These are phyloP conservation scores for Selaginella moellendorffii DNA, from an alignment of 75 land plant genomes.

Conservation along the genomic window DNA sequence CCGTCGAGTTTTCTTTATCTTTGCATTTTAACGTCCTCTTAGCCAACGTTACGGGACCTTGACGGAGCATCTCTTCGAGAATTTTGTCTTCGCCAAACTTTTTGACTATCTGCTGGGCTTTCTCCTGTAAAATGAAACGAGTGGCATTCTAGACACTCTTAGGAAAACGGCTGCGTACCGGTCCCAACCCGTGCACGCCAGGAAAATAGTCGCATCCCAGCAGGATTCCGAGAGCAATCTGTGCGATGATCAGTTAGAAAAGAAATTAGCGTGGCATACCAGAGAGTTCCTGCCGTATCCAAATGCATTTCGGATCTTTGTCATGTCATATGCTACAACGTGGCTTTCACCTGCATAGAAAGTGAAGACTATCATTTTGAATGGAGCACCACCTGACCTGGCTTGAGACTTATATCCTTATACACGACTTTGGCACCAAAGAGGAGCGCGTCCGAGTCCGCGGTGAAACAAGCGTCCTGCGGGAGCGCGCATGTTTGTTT, in stretches of 20 bases:
- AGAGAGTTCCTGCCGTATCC: conserved; percentile 58
- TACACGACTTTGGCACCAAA: conserved; percentile 66
- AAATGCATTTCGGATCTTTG: conserved; percentile 35
- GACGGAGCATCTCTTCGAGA: too few relatives aligned
- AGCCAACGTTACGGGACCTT: too few relatives aligned
- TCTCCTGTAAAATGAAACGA: conserved; percentile 30
- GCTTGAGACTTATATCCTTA: conserved; percentile 46
- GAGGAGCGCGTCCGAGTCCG: conserved; percentile 57
- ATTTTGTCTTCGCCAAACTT: conserved; percentile 40
- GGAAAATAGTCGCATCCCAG: conserved; percentile 53
- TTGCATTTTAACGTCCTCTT: too few relatives aligned
- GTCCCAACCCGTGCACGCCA: conserved; percentile 46
- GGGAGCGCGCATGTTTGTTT: not conserved
- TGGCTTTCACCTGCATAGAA: conserved; percentile 38
- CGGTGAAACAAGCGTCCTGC: conserved; percentile 58
- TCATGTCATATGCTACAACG: conserved; percentile 50
- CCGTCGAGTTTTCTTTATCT: too few relatives aligned
- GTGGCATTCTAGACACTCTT: too few relatives aligned
- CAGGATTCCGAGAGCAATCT: conserved; percentile 49
- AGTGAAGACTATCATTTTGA: not conserved
- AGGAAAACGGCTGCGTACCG: too few relatives aligned
- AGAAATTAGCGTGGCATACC: conserved; percentile 21
- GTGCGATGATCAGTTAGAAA: not conserved
- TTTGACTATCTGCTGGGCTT: conserved; percentile 41
- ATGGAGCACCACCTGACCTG: too few relatives aligned